phyloP scores from a whole-genome alignment of 1,284 basidiomycete species.

The Leucoagaricus sp. region DNA sequence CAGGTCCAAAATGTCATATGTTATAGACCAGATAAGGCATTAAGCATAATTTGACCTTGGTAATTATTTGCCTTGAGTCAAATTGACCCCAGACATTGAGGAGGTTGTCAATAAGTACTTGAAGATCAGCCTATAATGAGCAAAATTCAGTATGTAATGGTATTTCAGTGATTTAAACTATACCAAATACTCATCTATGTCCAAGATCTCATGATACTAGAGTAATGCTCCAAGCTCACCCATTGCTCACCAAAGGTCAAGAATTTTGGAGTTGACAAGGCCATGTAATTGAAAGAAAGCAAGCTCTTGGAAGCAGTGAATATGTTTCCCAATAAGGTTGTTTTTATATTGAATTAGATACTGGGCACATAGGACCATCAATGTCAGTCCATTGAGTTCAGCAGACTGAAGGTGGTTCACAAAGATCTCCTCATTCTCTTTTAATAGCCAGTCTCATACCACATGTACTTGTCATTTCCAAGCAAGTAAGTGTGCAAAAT shows the following conservation, averaged over 20 bases:
- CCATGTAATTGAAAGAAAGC: slow-evolving; percentile 32
- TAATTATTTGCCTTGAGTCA: slow-evolving; percentile 29
- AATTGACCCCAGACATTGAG: slow-evolving; percentile 29
- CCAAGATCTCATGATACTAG: slow-evolving; percentile 36
- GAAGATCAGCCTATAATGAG: slow-evolving; percentile 27
- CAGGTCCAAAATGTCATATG: slow-evolving; percentile 33
- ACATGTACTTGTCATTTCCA: slow-evolving; percentile 40
- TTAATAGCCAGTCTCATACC: slow-evolving; percentile 31
- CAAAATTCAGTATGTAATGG: too few species aligned
- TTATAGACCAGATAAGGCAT: slow-evolving; percentile 32
- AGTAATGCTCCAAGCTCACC: slow-evolving; percentile 30
- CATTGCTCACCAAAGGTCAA: slow-evolving; percentile 32
- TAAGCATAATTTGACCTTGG: slow-evolving; percentile 36
- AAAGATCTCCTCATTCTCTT: slow-evolving; percentile 26
- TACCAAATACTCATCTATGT: slow-evolving; percentile 34
- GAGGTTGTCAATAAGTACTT: slow-evolving; percentile 30
- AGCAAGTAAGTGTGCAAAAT: slow-evolving; percentile 37
- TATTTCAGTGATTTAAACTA: slow-evolving; percentile 2
- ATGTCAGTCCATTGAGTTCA: slow-evolving; percentile 30
- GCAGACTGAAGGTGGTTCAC: slow-evolving; percentile 24
- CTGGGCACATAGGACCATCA: slow-evolving; percentile 27
- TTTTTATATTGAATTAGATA: slow-evolving; percentile 40
- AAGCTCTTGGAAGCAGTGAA: slow-evolving; percentile 39
- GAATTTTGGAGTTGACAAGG: slow-evolving; percentile 20
- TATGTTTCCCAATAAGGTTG: too few species aligned